Base-by-base conservation (phyloP, 345 rosid genomes). In the Theobroma cacao region DNA sequence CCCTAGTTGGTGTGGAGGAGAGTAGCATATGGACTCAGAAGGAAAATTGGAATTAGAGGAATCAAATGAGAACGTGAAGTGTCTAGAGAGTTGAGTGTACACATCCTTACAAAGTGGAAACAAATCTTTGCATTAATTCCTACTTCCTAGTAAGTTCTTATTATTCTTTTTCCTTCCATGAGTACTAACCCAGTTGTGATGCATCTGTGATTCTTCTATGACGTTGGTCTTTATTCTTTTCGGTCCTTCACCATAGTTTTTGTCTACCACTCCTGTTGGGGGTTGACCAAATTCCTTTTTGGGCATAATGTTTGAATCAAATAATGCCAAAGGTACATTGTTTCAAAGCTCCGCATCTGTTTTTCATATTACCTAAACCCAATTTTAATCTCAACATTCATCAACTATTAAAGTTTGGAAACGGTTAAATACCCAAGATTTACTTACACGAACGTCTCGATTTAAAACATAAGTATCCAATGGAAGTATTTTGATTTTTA, bases 31-130 rank as follows among this genome's bases (percentile, higher is more conserved):
- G 40, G 26, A 30, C n/a, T 69, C 31, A 10, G 18, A 5, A 31
- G 3, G n/a, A 53, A 50, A 53, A n/a, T 9, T 20, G 20, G 43
- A 34, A 34, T n/a, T 30, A n/a, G 17, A 24, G 5, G 59, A 70
- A 70, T 48, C 74, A 70, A 47, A 50, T 70, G 58, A 26, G 60
- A 53, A 72, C 59, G 26, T 48, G 26, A 48, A 17, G 40, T 70
- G 41, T 31, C 65, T 15, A 15, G 40, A 30, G n/a, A 17, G 30
- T 58, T 56, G 12, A 6, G 18, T 31, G n/a, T 40, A 40, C 3
- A 64, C 69, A 64, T 69, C 40, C 34, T 47, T 69, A 28, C 36
- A 24, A 68, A 3, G 36, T 68, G 24, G 52, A 66, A n/a, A 69
- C 28, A 70, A 72, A 55, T 72, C 33, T 72, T 53, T 72, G 45